Conservation (phyloP, 106 monocot genomes). For the Dendrobium huoshanense region DNA sequence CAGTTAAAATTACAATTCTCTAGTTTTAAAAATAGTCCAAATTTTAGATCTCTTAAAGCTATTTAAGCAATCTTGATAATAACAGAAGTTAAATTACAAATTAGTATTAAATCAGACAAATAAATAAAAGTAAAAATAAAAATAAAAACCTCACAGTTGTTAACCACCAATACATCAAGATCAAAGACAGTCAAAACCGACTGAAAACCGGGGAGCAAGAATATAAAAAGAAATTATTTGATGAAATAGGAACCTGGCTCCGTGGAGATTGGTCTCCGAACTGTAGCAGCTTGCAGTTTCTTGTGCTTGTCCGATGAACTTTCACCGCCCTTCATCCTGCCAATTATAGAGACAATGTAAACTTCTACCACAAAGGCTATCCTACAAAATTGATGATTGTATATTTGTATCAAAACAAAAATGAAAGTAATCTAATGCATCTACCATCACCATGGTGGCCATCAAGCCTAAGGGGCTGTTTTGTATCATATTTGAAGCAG, state of each 20-base stretch:
- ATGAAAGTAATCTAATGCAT: background rate
- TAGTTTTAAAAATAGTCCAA: background rate
- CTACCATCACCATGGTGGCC: background rate
- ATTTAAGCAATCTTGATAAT: background rate
- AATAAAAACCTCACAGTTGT: background rate
- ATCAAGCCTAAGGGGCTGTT: background rate
- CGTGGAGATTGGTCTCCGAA: slow-evolving; percentile 2
- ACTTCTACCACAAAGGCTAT: background rate
- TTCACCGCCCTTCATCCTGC: background rate
- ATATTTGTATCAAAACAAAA: background rate
- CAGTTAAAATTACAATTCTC: background rate
- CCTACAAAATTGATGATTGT: background rate
- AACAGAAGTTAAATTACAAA: background rate
- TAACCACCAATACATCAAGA: background rate
- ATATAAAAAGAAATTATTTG: background rate
- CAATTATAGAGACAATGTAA: background rate
- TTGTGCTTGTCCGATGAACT: background rate
- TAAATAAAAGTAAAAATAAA: too few relatives aligned
- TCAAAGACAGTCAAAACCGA: background rate
- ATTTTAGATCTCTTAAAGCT: background rate
- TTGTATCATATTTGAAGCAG: too few relatives aligned
- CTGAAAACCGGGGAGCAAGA: too few relatives aligned
- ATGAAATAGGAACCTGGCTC: slow-evolving; percentile 3
- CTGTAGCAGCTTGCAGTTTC: background rate
- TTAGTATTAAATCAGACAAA: background rate